Base-by-base conservation (phyloP, 306 rosid genomes). In the Cucumis sativus region DNA sequence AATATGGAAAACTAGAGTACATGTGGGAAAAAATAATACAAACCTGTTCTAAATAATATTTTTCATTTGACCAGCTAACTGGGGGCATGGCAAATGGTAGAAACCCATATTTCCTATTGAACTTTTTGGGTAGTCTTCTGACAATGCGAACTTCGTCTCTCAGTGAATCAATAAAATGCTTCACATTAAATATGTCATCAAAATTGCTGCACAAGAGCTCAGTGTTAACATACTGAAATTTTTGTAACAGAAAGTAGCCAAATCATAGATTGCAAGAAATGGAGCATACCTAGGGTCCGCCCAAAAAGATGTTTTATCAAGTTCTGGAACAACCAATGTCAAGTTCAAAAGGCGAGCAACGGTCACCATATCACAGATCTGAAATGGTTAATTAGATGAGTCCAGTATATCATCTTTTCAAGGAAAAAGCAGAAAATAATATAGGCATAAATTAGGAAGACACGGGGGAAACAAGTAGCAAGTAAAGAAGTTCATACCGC, bases 311-410 rank as follows among this genome's bases (percentile, higher is more conserved):
- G 86, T 84, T 84, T 96, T 92, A 83, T 96, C 99, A 73, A 96
- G 99, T 86, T 96, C 98, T 8, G 99, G 99, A 79, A 96, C 90
- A 81, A 96, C 98, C 86, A 96, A 83, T 33, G 99, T 91, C 71
- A 96, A 97, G 86, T 96, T 96, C 86, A 96, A 89, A 78, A 91
- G 83, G 74, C 97, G 90, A 83, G 99, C 99, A 89, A 96, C 83
- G 39, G 96, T 84, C 79, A 92, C 99, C 99, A 96, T 96, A 84
- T 96, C 99, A 79, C 99, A 96, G 35, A 96, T 96, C 99, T 96
- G 91, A 87, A 84, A 85, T 60, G 74, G n/a, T 20, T 43, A 80
- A 80, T 57, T 57, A 54, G 72, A 66, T 21, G 63, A 80, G 75
- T 79, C 88, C 80, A 88, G 70, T 75, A 41, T 61, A 82, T 66